Base-by-base conservation (phyloP, 305 asterid genomes). In the Striga hermonthica region DNA sequence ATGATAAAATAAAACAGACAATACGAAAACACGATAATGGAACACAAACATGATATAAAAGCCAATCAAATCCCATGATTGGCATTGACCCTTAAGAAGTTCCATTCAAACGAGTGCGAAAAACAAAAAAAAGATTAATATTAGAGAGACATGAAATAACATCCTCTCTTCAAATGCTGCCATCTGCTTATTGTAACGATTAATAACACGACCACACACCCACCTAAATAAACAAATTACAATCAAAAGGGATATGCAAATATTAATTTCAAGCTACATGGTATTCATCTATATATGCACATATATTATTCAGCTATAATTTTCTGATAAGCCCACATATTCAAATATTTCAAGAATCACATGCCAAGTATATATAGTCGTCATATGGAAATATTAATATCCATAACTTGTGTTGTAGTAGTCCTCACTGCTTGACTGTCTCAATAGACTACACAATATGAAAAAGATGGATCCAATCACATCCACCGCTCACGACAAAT, bases 301-400 rank as follows among this genome's bases (percentile, higher is more conserved):
- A n/a, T n/a, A n/a, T n/a, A n/a, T n/a, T n/a, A n/a, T n/a, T n/a
- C n/a, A n/a, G n/a, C n/a, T n/a, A n/a, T 49, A 49, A 49, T 4
- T 49, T n/a, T 48, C 55, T 7, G 55, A 48, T 64, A 52, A 45
- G 70, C 80, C 72, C 72, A 77, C 73, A 22, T 48, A 54, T 52
- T 47, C 65, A 61, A 67, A 65, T 49, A 65, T 76, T 71, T 71
- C 28, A 39, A 52, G 63, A 56, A 62, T 49, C 78, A 77, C 80
- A 57, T 75, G 78, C 75, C 74, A 67, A 54, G 58, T 66, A 62
- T 53, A 52, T 34, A 53, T 67, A 10, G 58, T 55, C 76, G 60
- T 45, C 68, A 66, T 67, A 71, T 55, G 50, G 38, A 52, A 73
- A 56, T 52, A 67, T 73, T 70, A 41, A 67, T 74, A 59, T 49